Evolutionary conservation across 192 early-diverging fungal genomes (phyloP).

Genomic region (Podila epicladia): DNA sequence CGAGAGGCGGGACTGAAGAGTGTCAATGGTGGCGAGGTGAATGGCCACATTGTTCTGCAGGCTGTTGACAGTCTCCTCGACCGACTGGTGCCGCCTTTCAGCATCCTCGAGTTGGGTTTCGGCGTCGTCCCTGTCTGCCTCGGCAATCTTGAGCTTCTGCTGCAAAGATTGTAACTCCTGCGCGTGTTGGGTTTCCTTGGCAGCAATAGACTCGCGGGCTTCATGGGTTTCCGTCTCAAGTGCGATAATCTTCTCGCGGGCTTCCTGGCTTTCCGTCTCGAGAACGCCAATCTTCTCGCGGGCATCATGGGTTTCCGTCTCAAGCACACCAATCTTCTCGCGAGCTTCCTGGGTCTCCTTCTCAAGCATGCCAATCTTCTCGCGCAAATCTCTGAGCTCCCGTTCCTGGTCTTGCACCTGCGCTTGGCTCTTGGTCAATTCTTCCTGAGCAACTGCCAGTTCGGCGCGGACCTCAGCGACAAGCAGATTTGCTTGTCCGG

Average conservation of each 20-base stretch:
- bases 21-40: conserved; percentile 28
- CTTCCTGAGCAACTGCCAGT: conserved; percentile 12
- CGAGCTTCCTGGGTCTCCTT: too few relatives aligned
- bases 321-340: conserved; percentile 14
- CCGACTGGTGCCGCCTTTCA: conserved; percentile 21
- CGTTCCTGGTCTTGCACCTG: conserved; percentile 24
- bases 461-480: conserved; percentile 19
- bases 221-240: conserved; percentile 3
- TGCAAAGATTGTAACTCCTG: conserved; percentile 19
- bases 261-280: too few relatives aligned
- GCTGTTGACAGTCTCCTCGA: conserved; percentile 31
- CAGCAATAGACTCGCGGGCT: background rate
- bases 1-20: conserved; percentile 13
- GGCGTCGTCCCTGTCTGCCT: conserved; percentile 42
- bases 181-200: conserved; percentile 16
- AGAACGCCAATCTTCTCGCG: conserved; percentile 13
- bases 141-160: conserved; percentile 25
- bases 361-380: conserved; percentile 15
- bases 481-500: background rate
- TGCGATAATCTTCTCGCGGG: conserved; percentile 9
- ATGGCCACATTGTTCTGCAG: conserved; percentile 11
- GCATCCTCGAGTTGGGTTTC: conserved; percentile 35
- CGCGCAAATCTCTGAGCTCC: background rate
- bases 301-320: background rate
- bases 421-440: conserved; percentile 17